phyloP scores from a whole-genome alignment of 2,329 filamentous ascomycete genomes.

The Botryotinia narcissicola region DNA sequence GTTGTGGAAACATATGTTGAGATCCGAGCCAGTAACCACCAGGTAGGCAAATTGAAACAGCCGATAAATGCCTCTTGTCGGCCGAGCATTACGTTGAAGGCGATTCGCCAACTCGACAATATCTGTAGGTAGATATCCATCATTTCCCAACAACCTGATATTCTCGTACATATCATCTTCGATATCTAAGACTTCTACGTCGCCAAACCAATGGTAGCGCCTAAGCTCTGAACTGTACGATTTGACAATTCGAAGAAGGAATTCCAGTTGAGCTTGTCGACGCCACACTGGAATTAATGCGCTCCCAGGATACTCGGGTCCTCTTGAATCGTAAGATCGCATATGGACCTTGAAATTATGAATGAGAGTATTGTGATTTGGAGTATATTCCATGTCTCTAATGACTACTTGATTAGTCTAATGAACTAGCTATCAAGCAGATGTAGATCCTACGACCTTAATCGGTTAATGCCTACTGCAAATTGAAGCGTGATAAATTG shows the following conservation, averaged over 20 bases:
- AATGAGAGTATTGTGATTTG: neutral
- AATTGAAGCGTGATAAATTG: neutral
- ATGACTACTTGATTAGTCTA: neutral
- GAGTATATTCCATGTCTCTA: no score
- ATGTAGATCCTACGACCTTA: no score
- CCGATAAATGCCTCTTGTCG: neutral
- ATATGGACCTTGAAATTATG: neutral
- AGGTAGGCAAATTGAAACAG: neutral
- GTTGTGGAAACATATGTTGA: neutral
- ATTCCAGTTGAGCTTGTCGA: neutral
- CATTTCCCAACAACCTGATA: neutral
- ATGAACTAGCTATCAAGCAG: neutral
- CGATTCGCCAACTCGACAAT: neutral
- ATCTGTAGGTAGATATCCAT: neutral
- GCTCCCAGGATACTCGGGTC: neutral
- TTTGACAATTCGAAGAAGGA: neutral
- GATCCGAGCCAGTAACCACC: neutral
- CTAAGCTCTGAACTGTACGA: neutral
- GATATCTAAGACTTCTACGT: neutral
- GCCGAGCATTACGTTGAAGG: neutral
- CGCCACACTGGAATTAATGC: neutral
- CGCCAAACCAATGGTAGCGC: fast-evolving
- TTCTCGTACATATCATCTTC: neutral
- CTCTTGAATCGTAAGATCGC: neutral
- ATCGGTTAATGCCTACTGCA: neutral